Conservation (phyloP, 2,329 filamentous ascomycete species). For the Diplodia seriata region DNA sequence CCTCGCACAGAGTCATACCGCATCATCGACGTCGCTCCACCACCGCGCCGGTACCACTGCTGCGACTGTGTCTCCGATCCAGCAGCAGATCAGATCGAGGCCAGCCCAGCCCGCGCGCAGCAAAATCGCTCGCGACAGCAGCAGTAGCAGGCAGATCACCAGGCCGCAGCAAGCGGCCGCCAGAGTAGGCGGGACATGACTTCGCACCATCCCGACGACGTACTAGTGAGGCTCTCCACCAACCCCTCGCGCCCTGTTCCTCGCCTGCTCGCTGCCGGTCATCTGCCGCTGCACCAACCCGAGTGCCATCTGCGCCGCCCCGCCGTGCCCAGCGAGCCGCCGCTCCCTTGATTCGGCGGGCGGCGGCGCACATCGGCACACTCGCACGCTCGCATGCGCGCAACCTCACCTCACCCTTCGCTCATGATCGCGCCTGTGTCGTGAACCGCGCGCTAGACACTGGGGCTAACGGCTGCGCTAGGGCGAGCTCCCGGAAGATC, state of each 20-base stretch:
- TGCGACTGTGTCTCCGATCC: conserved; percentile 14
- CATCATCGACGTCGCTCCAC: conserved; percentile 24
- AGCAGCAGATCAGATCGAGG: conserved; percentile 23
- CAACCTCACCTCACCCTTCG: not conserved
- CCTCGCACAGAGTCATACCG: conserved; percentile 15
- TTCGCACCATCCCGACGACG: conserved; percentile 27
- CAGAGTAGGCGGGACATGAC: conserved; percentile 11
- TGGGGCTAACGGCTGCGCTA: conserved; percentile 25
- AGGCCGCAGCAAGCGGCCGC: not conserved
- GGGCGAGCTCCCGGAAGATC: conserved; percentile 26
- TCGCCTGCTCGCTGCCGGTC: conserved; percentile 17
- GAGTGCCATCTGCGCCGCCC: conserved; percentile 1
- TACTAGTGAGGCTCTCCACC: conserved; percentile 25
- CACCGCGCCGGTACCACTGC: conserved; percentile 25
- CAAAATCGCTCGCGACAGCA: conserved; percentile 11
- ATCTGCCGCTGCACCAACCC: conserved; percentile 26
- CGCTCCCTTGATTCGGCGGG: not conserved
- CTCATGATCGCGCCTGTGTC: not conserved
- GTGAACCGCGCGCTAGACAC: conserved; percentile 6
- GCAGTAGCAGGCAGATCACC: not conserved
- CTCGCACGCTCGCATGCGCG: not conserved
- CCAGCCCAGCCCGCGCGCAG: not conserved
- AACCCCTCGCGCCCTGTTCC: conserved; percentile 7
- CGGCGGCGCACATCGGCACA: not conserved
- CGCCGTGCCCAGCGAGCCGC: not conserved